A percentile compares a stretch with the other conserved stretches of the same genome.
These are phyloP conservation scores for Anaeromyces robustus DNA, from an alignment of 192 early-diverging fungal genomes.

Conservation along the genomic window DNA sequence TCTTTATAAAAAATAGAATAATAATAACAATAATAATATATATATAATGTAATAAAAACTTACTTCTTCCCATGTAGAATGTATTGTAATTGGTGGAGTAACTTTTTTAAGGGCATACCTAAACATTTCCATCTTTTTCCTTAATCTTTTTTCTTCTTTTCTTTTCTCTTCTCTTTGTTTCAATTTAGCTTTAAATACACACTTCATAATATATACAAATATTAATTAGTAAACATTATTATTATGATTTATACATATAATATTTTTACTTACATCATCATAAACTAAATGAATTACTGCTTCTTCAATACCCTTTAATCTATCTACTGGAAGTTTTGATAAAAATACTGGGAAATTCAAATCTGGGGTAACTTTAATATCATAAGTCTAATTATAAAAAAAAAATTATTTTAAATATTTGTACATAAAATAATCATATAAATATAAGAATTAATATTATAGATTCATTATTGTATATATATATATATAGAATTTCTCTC, in stretches of 20 bases:
- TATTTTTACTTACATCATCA: constrained; percentile 19
- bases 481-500: not conserved
- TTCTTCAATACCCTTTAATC: constrained; percentile 7
- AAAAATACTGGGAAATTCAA: constrained; percentile 22
- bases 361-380: constrained; percentile 26
- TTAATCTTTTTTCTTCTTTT: constrained; percentile 44
- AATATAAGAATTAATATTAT: not conserved
- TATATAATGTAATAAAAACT: constrained; percentile 1
- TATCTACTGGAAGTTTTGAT: constrained; percentile 13
- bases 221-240: too few species aligned
- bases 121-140: constrained; percentile 63
- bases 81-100: constrained; percentile 34
- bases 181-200: constrained; percentile 36
- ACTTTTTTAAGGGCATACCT: constrained; percentile 53
- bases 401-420: too few species aligned
- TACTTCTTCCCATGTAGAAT: constrained; percentile 54
- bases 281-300: constrained; percentile 24
- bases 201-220: constrained; percentile 13
- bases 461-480: not conserved
- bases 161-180: constrained; percentile 55
- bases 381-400: constrained; percentile 11
- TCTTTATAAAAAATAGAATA: too few species aligned
- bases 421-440: not conserved
- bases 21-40: too few species aligned
- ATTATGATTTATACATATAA: not conserved